phyloP scores from a whole-genome alignment of 176 grass and related monocot species.

The Metroxylon sagu region DNA sequence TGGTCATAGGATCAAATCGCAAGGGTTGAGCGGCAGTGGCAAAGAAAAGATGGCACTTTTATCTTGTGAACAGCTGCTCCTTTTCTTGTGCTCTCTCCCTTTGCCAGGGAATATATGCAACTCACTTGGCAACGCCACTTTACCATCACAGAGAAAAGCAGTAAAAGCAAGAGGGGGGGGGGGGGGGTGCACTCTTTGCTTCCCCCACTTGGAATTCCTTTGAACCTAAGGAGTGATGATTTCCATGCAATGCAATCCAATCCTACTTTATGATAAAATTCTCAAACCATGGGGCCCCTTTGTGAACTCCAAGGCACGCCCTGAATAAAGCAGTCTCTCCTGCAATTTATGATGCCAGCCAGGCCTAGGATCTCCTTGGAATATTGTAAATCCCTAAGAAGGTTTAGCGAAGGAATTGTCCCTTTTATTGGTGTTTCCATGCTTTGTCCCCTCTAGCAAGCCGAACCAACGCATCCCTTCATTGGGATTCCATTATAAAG shows the following conservation, averaged over 20 bases:
- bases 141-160: too few species aligned
- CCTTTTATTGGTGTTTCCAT: not conserved
- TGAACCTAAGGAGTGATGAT: constrained; percentile 5
- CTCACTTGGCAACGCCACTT: too few species aligned
- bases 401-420: not conserved
- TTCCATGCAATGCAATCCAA: constrained; percentile 3
- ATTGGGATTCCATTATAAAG: constrained; percentile 1
- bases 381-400: constrained; percentile 6
- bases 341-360: not conserved
- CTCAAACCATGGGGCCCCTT: not conserved
- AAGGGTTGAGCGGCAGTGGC: not conserved
- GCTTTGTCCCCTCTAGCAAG: not conserved
- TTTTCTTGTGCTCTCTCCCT: not conserved
- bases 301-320: not conserved
- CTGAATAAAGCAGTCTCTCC: constrained; percentile 1
- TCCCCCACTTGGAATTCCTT: constrained; percentile 8
- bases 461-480: not conserved
- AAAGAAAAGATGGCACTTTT: not conserved
- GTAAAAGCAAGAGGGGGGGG: too few species aligned
- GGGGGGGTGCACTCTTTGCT: not conserved
- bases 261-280: constrained; percentile 9
- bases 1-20: constrained; percentile 6
- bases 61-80: not conserved
- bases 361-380: constrained; percentile 2
- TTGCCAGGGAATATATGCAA: not conserved